These are phyloP conservation scores for Dichotomopilus funicola DNA, from an alignment of 2,329 filamentous ascomycete genomes.

Conservation along the genomic window DNA sequence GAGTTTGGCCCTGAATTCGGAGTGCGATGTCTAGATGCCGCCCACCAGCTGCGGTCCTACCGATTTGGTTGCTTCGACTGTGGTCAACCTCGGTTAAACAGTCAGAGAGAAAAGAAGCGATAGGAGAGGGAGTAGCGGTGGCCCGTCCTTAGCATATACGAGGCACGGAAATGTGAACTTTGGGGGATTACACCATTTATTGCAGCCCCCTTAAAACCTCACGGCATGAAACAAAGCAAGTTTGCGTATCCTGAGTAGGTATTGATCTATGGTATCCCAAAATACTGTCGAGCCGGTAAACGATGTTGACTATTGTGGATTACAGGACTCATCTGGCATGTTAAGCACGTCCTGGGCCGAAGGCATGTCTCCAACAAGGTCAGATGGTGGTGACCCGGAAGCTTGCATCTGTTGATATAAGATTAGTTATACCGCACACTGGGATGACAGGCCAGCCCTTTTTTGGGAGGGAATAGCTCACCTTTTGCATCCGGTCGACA, in stretches of 20 bases:
- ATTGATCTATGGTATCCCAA: neutral
- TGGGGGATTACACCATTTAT: no score
- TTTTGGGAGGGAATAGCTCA: conserved; percentile 35
- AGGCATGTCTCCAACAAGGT: conserved; percentile 84
- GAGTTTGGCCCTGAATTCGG: no score
- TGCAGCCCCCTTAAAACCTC: no score
- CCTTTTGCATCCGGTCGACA: conserved; percentile 96
- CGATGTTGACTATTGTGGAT: conserved; percentile 44
- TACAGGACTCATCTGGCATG: conserved; percentile 55
- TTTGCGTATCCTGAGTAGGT: neutral
- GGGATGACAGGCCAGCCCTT: neutral
- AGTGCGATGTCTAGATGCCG: no score
- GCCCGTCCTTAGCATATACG: no score
- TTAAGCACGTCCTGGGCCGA: conserved; percentile 68
- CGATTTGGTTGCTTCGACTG: no score
- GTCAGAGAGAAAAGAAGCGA: no score
- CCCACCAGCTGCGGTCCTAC: no score
- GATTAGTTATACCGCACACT: neutral
- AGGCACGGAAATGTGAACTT: no score
- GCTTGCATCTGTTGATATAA: conserved; percentile 75
- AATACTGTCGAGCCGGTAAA: neutral
- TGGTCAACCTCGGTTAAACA: no score
- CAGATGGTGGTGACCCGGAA: conserved; percentile 79
- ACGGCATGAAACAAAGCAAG: no score
- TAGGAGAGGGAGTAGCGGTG: no score